These are phyloP conservation scores for Claviceps capensis DNA, from an alignment of 2,329 filamentous ascomycete genomes.

Conservation along the genomic window DNA sequence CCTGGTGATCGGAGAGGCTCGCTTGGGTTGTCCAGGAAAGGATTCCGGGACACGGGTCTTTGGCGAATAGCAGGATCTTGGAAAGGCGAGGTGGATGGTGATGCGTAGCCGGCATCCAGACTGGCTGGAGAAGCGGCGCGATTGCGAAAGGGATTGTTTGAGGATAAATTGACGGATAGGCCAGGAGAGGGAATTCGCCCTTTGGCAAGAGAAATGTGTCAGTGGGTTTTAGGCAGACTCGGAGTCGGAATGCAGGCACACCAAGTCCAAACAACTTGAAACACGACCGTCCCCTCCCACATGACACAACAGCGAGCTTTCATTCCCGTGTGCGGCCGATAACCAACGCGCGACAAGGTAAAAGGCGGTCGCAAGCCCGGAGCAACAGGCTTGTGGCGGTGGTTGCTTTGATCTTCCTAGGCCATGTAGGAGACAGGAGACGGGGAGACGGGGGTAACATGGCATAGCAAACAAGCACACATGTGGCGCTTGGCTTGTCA, in stretches of 20 bases:
- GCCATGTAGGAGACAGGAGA: not conserved
- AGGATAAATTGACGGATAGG: slow-evolving; percentile 55
- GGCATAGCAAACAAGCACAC: not conserved
- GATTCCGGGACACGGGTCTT: slow-evolving; percentile 56
- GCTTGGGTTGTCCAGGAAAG: slow-evolving; percentile 51
- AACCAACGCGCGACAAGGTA: slow-evolving; percentile 1
- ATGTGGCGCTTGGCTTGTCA: not conserved
- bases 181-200: slow-evolving; percentile 18
- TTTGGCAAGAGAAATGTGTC: slow-evolving; percentile 7
- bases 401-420: not conserved
- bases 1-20: slow-evolving; percentile 28
- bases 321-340: slow-evolving; percentile 1
- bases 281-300: slow-evolving; percentile 10
- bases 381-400: not conserved
- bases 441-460: not conserved
- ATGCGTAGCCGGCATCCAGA: slow-evolving; percentile 19
- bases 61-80: slow-evolving; percentile 38
- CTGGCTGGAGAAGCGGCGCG: slow-evolving; percentile 47
- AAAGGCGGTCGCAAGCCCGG: not conserved
- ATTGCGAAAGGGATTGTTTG: slow-evolving; percentile 73
- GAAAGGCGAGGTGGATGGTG: slow-evolving; percentile 40
- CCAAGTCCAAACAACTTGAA: slow-evolving; percentile 8
- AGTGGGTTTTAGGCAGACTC: slow-evolving; percentile 2
- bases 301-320: slow-evolving; percentile 6
- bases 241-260: not conserved